Evolutionary conservation across 2,329 filamentous ascomycete species (phyloP).

Genomic region (Davidsoniella eucalypti): DNA sequence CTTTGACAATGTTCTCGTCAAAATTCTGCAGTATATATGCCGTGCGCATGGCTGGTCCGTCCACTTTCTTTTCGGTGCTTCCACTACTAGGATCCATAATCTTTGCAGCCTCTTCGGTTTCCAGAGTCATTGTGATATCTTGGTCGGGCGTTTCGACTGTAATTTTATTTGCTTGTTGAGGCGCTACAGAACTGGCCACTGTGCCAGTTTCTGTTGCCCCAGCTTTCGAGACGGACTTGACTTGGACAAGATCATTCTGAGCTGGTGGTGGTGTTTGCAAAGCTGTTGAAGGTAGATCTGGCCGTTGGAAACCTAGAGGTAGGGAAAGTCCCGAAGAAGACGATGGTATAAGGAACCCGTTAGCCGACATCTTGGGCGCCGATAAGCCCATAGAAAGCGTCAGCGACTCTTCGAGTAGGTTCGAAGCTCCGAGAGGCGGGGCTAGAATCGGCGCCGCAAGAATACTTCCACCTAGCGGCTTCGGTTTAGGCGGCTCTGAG

Average conservation of each 20-base stretch:
- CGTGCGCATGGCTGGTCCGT: constrained; percentile 31
- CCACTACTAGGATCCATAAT: not conserved
- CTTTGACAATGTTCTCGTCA: constrained; percentile 37
- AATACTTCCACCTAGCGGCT: constrained; percentile 16
- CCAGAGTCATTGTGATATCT: too few species aligned
- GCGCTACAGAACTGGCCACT: not conserved
- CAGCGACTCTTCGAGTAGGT: constrained; percentile 10
- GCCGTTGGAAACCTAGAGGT: not conserved
- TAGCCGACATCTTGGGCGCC: constrained; percentile 14
- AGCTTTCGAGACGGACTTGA: not conserved
- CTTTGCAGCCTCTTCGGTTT: too few species aligned
- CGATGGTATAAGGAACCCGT: constrained; percentile 15
- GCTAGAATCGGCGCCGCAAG: constrained; percentile 25
- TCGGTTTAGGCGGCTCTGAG: not conserved
- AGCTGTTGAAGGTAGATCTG: not conserved
- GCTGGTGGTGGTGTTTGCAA: too few species aligned
- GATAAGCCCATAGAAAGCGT: constrained; percentile 15
- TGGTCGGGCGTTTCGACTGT: too few species aligned
- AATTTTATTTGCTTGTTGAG: not conserved
- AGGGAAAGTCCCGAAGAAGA: not conserved
- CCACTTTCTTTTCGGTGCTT: constrained; percentile 10
- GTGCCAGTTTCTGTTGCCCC: not conserved
- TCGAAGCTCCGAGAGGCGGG: constrained; percentile 17
- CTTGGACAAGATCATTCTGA: too few species aligned
- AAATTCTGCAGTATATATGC: constrained; percentile 45